Percentiles rank a stretch among this genome's conserved stretches.
These are phyloP conservation scores for Pythium myriotylum DNA, from an alignment of 352 stramenopile genomes.

Conservation along the genomic window DNA sequence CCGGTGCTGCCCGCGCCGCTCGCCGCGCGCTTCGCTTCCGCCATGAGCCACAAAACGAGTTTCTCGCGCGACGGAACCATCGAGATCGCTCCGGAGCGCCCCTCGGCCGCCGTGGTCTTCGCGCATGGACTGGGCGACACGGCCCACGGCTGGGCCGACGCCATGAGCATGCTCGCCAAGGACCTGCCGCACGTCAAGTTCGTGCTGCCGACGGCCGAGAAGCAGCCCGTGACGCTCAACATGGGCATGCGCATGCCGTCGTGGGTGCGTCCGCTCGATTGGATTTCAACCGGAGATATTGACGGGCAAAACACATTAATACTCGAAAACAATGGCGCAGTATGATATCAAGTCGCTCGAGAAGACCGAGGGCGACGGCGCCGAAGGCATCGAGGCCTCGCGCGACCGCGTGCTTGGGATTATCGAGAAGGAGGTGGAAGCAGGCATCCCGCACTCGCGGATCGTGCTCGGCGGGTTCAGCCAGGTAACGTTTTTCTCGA, in stretches of 20 bases:
- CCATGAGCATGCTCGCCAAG: conserved; percentile 59
- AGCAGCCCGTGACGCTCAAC: too few species aligned
- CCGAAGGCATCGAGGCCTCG: conserved; percentile 90
- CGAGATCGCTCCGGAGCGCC: conserved; percentile 31
- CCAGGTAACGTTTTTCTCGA: conserved; percentile 47
- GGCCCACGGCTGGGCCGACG: conserved; percentile 74
- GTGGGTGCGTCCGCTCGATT: too few species aligned
- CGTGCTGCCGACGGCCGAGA: conserved; percentile 90
- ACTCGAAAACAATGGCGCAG: too few species aligned
- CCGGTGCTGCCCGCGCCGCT: too few species aligned
- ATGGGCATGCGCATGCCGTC: too few species aligned
- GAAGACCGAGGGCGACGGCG: conserved; percentile 84
- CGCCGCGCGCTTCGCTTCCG: too few species aligned
- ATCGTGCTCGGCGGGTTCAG: conserved; percentile 96
- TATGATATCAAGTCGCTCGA: conserved; percentile 95
- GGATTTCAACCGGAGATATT: too few species aligned
- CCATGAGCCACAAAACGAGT: conserved; percentile 28
- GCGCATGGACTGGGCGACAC: conserved; percentile 93
- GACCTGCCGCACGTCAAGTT: conserved; percentile 76
- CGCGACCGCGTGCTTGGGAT: conserved; percentile 69
- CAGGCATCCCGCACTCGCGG: conserved; percentile 81
- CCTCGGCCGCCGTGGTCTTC: conserved; percentile 56
- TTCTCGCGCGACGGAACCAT: conserved; percentile 33
- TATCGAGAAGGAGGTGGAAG: conserved; percentile 76
- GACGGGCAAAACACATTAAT: too few species aligned